Conservation (phyloP, 2,329 filamentous ascomycete genomes). For the Cladosporium cucumerinum region DNA sequence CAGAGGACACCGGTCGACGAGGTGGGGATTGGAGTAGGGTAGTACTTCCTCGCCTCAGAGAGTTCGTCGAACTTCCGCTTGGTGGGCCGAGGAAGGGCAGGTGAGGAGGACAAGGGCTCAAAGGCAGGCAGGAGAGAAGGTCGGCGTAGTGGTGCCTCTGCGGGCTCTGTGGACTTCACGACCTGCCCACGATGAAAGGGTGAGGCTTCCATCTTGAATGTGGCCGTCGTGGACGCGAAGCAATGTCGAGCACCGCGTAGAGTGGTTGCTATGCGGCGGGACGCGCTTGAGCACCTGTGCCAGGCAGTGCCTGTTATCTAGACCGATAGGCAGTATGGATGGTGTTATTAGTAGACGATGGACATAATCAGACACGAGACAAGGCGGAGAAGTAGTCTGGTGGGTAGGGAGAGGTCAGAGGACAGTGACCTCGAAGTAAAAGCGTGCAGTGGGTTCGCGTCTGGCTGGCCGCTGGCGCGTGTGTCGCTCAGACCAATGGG, state of each 20-base stretch:
- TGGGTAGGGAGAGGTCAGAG: constrained; percentile 5
- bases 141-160: constrained; percentile 29
- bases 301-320: not conserved
- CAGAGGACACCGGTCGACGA: constrained; percentile 89
- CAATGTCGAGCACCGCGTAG: constrained; percentile 15
- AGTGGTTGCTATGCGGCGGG: constrained; percentile 15
- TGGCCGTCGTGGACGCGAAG: constrained; percentile 25
- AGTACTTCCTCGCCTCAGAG: constrained; percentile 57
- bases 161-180: constrained; percentile 12
- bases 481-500: constrained; percentile 2
- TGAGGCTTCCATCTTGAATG: constrained; percentile 26
- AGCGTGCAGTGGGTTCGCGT: constrained; percentile 13
- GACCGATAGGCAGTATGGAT: not conserved
- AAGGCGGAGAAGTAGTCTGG: not conserved
- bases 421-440: constrained; percentile 9
- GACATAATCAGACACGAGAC: constrained; percentile 6
- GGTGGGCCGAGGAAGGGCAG: constrained; percentile 62
- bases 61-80: constrained; percentile 62
- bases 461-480: not conserved
- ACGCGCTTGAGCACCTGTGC: constrained; percentile 9
- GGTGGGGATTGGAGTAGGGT: constrained; percentile 90
- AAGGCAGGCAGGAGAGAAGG: constrained; percentile 73
- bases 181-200: constrained; percentile 13
- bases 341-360: constrained; percentile 1
- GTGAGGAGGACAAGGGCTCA: constrained; percentile 75